Conservation (phyloP, 2,329 filamentous ascomycete genomes). For the Clarireedia hainanense region DNA sequence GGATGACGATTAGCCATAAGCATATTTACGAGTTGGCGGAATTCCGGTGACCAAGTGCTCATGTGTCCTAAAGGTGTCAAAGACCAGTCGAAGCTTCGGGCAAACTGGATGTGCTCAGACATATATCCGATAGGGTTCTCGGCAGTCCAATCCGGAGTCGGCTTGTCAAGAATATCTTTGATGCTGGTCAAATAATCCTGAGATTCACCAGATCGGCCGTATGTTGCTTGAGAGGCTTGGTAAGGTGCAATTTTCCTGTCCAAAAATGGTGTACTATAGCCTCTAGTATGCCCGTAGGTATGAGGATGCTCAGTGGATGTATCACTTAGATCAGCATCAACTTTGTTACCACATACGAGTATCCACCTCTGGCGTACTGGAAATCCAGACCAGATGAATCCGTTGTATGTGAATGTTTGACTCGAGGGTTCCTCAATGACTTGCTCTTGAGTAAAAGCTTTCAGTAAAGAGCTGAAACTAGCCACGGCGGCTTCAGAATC, state of each 20-base stretch:
- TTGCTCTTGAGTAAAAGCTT: conserved; percentile 2
- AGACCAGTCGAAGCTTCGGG: conserved; percentile 64
- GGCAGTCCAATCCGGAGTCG: not conserved
- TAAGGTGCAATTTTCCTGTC: conserved; percentile 1
- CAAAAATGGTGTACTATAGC: not conserved
- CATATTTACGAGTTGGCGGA: conserved; percentile 69
- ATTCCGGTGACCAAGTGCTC: conserved; percentile 55
- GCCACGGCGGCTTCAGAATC: not conserved
- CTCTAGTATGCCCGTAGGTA: not conserved
- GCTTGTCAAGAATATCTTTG: not conserved
- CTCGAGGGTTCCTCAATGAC: not conserved
- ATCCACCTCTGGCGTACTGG: conserved; percentile 1
- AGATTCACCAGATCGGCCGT: not conserved
- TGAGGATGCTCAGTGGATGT: conserved; percentile 39
- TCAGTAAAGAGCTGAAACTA: not conserved
- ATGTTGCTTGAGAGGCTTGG: not conserved
- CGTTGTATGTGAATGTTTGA: not conserved
- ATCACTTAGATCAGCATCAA: conserved; percentile 1
- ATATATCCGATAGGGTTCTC: conserved; percentile 46
- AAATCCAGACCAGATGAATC: conserved; percentile 3
- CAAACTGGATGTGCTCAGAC: conserved; percentile 63
- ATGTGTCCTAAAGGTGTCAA: conserved; percentile 67
- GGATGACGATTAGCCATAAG: conserved; percentile 72
- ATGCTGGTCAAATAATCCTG: not conserved
- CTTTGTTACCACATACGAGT: conserved; percentile 4